Evolutionary conservation across 2,329 filamentous ascomycete species (phyloP).

Genomic region (Harringtonia lauricola): DNA sequence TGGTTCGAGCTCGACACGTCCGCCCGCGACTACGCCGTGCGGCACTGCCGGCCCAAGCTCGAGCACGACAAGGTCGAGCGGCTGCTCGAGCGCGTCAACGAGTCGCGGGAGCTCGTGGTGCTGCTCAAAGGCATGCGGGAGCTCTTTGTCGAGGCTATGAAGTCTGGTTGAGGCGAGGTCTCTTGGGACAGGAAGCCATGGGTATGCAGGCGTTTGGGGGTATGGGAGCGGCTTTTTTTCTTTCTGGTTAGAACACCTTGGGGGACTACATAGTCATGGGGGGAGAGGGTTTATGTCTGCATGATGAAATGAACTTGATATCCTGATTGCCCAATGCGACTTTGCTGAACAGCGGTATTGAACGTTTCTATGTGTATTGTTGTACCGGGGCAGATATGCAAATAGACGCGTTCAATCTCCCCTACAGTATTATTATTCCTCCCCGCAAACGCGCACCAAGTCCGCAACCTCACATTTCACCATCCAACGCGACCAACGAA

Average conservation of each 20-base stretch:
- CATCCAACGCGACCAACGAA: not conserved
- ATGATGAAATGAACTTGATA: not conserved
- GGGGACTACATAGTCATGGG: too few relatives aligned
- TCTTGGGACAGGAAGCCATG: too few relatives aligned
- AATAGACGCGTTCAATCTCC: too few relatives aligned
- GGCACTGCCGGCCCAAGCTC: slow-evolving; percentile 70
- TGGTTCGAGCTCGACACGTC: slow-evolving; percentile 87
- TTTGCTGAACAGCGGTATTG: too few relatives aligned
- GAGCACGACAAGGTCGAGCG: slow-evolving; percentile 67
- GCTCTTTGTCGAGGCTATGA: slow-evolving; percentile 60
- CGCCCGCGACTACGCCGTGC: slow-evolving; percentile 74
- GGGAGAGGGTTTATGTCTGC: too few relatives aligned
- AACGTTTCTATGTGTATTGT: too few relatives aligned
- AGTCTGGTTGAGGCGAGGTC: slow-evolving; percentile 28
- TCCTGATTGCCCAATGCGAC: too few relatives aligned
- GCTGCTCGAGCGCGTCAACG: slow-evolving; percentile 71
- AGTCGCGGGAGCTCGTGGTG: slow-evolving; percentile 59
- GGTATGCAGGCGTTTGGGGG: not conserved
- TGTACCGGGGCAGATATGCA: too few relatives aligned
- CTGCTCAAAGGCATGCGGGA: slow-evolving; percentile 76
- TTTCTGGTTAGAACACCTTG: not conserved
- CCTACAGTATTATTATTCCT: too few relatives aligned
- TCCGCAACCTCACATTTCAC: too few relatives aligned
- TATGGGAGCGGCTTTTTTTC: not conserved
- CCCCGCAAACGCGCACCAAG: too few relatives aligned